Evolutionary conservation across 495 filamentous ascomycete species (phyloP).

Genomic region (Penicillium egyptiacum): DNA sequence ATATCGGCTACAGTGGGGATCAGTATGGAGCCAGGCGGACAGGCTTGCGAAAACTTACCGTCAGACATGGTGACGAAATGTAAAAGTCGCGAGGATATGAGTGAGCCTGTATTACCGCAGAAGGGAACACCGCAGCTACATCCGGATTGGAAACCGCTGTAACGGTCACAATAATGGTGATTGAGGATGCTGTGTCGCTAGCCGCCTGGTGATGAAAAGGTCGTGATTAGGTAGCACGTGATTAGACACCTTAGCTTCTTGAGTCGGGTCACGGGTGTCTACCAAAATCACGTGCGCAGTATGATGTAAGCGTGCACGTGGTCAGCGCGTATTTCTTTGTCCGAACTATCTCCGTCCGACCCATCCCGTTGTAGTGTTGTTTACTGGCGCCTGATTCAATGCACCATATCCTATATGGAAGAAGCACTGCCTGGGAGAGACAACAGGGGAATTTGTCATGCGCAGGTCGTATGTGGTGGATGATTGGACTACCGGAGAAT

Average conservation of each 20-base stretch:
- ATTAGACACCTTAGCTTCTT: neutral
- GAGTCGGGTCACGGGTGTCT: neutral
- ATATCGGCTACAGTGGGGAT: conserved; percentile 63
- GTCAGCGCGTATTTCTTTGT: too few relatives aligned
- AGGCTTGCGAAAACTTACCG: conserved; percentile 42
- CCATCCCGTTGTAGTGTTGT: too few relatives aligned
- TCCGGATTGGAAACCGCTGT: conserved; percentile 39
- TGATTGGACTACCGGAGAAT: too few relatives aligned
- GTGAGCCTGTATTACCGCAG: conserved; percentile 32
- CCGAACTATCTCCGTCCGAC: too few relatives aligned
- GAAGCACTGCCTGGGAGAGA: too few relatives aligned
- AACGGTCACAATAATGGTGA: conserved; percentile 33
- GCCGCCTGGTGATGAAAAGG: conserved; percentile 28
- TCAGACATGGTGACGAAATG: conserved; percentile 55
- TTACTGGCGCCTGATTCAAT: too few relatives aligned
- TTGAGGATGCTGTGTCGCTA: conserved; percentile 22
- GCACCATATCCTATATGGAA: too few relatives aligned
- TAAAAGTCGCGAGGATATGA: conserved; percentile 26
- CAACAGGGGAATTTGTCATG: too few relatives aligned
- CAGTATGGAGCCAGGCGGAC: conserved; percentile 25
- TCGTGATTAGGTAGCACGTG: conserved; percentile 18
- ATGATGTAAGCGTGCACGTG: neutral
- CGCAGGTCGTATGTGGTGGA: too few relatives aligned
- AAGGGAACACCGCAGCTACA: conserved; percentile 41
- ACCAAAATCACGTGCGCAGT: neutral